Percentiles rank a stretch among this genome's conserved stretches.
Evolutionary conservation across 352 stramenopile genomes (phyloP).

Genomic region (Pythium brachiatum): DNA sequence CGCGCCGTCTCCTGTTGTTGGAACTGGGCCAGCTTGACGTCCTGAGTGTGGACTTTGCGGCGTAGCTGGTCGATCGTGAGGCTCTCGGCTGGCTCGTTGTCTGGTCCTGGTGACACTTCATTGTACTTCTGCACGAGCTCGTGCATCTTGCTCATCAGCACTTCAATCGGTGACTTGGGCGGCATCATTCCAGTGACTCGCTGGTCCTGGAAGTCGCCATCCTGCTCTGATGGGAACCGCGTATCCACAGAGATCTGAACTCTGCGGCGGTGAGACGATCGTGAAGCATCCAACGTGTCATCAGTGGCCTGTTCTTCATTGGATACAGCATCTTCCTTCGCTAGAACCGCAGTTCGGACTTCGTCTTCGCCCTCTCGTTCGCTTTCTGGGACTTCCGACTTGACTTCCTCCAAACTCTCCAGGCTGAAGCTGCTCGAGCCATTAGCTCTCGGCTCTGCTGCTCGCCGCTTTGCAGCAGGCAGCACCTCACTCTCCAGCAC

Average conservation of each 20-base stretch:
- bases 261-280: not conserved
- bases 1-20: constrained; percentile 31
- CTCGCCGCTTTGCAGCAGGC: constrained; percentile 1
- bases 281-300: not conserved
- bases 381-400: not conserved
- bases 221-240: not conserved
- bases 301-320: not conserved
- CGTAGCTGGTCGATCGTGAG: constrained; percentile 21
- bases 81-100: not conserved
- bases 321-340: not conserved
- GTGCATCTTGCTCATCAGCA: constrained; percentile 58
- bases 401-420: not conserved
- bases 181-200: constrained; percentile 12
- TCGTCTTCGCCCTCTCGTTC: not conserved
- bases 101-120: not conserved
- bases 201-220: not conserved
- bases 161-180: constrained; percentile 39
- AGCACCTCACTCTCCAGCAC: constrained; percentile 20
- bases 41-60: constrained; percentile 30
- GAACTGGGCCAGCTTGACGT: constrained; percentile 30
- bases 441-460: not conserved
- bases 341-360: not conserved
- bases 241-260: constrained; percentile 28
- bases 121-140: constrained; percentile 52
- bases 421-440: not conserved